Evolutionary conservation across 495 filamentous ascomycete species (phyloP).

Genomic region (Hamigera avellanea): DNA sequence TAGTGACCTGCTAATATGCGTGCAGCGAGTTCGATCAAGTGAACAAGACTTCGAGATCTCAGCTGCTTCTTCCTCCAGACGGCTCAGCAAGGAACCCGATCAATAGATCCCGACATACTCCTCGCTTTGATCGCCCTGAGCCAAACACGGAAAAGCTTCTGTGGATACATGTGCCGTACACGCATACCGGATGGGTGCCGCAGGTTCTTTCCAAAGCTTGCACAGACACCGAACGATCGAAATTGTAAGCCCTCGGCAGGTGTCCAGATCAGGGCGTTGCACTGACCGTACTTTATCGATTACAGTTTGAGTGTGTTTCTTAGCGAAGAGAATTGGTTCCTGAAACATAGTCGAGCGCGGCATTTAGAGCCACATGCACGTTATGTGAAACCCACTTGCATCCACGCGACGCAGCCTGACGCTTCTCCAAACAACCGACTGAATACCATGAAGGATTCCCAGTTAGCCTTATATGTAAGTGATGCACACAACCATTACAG

Average conservation of each 20-base stretch:
- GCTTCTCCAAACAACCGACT: conserved; percentile 12
- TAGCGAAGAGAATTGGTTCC: conserved; percentile 33
- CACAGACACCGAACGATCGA: conserved; percentile 16
- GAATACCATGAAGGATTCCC: conserved; percentile 18
- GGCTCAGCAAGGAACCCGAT: conserved; percentile 15
- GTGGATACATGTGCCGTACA: conserved; percentile 59
- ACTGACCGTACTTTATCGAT: too few relatives aligned
- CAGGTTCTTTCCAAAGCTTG: conserved; percentile 12
- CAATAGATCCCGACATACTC: conserved; percentile 14
- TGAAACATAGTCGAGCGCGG: conserved; percentile 31
- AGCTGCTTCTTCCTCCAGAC: conserved; percentile 14
- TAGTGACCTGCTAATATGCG: too few relatives aligned
- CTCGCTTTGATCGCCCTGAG: conserved; percentile 29
- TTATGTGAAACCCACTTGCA: conserved; percentile 31
- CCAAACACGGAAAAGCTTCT: conserved; percentile 38
- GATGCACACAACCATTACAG: neutral
- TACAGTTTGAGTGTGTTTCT: conserved; percentile 40
- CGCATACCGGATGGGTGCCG: conserved; percentile 55
- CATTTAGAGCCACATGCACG: conserved; percentile 36
- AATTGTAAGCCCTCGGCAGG: conserved; percentile 21
- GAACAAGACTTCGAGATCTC: neutral
- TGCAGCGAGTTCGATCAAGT: too few relatives aligned
- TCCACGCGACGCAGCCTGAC: conserved; percentile 20
- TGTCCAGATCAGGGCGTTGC: conserved; percentile 26
- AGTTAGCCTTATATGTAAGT: conserved; percentile 31